These are phyloP conservation scores for Alternaria atra DNA, from an alignment of 2,329 filamentous ascomycete genomes.

Conservation along the genomic window DNA sequence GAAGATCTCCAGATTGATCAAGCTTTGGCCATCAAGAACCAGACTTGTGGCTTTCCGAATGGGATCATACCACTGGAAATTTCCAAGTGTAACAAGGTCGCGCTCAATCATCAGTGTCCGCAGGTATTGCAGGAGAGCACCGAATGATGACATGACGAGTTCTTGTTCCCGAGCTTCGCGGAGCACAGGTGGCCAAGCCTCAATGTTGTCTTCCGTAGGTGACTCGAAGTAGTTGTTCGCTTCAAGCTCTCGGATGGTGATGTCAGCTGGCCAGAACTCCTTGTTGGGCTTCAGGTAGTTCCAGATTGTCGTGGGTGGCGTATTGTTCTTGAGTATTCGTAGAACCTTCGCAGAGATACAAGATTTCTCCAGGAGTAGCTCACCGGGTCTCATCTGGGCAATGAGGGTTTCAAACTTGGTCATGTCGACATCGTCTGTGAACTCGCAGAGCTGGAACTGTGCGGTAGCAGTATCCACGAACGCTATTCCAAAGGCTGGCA, in stretches of 20 bases:
- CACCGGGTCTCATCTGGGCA: constrained; percentile 87
- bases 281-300: constrained; percentile 86
- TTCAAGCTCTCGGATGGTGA: constrained; percentile 81
- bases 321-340: constrained; percentile 96
- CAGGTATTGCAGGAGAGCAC: constrained; percentile 87
- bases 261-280: constrained; percentile 91
- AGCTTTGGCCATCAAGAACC: constrained; percentile 91
- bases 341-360: constrained; percentile 86
- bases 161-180: constrained; percentile 79
- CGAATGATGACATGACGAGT: constrained; percentile 87
- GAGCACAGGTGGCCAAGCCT: constrained; percentile 81
- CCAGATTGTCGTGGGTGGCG: constrained; percentile 90
- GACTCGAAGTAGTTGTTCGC: constrained; percentile 79
- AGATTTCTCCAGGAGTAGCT: constrained; percentile 85
- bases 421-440: constrained; percentile 88
- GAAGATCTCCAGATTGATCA: constrained; percentile 98
- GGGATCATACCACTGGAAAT: constrained; percentile 90
- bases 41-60: constrained; percentile 90
- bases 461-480: constrained; percentile 97
- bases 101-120: constrained; percentile 84
- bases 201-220: constrained; percentile 64
- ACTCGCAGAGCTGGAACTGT: constrained; percentile 92
- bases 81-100: constrained; percentile 85
- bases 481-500: constrained; percentile 86
- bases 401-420: constrained; percentile 98